These are phyloP conservation scores for Naganishia cerealis DNA, from an alignment of 1,284 basidiomycete species.

Conservation along the genomic window DNA sequence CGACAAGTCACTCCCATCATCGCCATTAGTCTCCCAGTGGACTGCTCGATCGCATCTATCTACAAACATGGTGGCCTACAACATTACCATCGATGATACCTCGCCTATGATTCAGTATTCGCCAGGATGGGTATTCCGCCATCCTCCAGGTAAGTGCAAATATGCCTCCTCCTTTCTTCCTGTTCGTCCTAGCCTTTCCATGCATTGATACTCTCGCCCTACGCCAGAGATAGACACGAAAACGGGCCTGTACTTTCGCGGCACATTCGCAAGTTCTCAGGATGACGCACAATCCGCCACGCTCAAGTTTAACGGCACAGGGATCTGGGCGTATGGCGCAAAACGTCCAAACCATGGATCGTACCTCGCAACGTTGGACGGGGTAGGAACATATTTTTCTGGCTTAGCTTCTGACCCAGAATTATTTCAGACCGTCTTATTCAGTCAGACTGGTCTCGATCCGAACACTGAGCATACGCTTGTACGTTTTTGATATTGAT, in stretches of 20 bases:
- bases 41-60: not conserved
- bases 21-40: not conserved
- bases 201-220: not conserved
- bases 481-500: not conserved
- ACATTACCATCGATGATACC: constrained; percentile 19
- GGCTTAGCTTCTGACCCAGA: not conserved
- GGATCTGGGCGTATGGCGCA: constrained; percentile 8
- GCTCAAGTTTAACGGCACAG: constrained; percentile 16
- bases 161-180: not conserved
- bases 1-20: not conserved
- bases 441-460: constrained; percentile 9
- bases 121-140: not conserved
- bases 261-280: not conserved
- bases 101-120: constrained; percentile 19
- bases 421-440: constrained; percentile 13
- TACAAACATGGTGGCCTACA: constrained; percentile 23
- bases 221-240: not conserved
- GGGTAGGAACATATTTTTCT: not conserved
- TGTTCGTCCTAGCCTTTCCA: not conserved
- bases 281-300: not conserved
- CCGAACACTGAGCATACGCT: constrained; percentile 5
- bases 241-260: constrained; percentile 1
- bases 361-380: constrained; percentile 2
- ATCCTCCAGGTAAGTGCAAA: constrained; percentile 11
- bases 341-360: constrained; percentile 11